Evolutionary conservation across 2,329 filamentous ascomycete genomes (phyloP).

Genomic region (Diaporthe sp.): DNA sequence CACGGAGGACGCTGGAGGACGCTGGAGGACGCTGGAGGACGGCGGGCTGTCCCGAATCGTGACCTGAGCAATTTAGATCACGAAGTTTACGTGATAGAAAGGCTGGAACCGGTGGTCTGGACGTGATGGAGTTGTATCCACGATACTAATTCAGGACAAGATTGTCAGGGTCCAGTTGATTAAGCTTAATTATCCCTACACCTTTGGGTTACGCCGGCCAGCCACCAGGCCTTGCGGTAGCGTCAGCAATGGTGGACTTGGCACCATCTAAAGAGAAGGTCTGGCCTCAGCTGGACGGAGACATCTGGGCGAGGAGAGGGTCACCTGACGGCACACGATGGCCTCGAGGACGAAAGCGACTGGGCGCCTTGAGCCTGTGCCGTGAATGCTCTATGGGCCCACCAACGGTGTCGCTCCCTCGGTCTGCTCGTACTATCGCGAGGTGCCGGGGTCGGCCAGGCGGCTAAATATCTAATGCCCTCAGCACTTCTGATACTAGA

Average conservation of each 20-base stretch:
- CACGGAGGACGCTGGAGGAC: background rate
- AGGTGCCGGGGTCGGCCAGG: constrained; percentile 8
- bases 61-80: constrained; percentile 26
- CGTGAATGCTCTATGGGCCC: constrained; percentile 1
- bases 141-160: constrained; percentile 51
- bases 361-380: background rate
- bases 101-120: constrained; percentile 25
- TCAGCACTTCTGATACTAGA: background rate
- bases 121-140: constrained; percentile 33
- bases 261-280: constrained; percentile 25
- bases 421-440: constrained; percentile 27
- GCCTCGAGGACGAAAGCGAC: constrained; percentile 7
- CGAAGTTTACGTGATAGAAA: constrained; percentile 29
- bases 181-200: constrained; percentile 50
- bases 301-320: background rate
- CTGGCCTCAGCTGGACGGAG: constrained; percentile 24
- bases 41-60: background rate
- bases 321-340: constrained; percentile 27
- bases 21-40: background rate
- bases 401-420: constrained; percentile 15
- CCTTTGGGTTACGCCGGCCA: constrained; percentile 19
- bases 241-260: constrained; percentile 31
- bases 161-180: constrained; percentile 47
- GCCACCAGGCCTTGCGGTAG: constrained; percentile 24
- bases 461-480: constrained; percentile 25